These are phyloP conservation scores for Mycena pura DNA, from an alignment of 768 basidiomycete genomes.

Conservation along the genomic window DNA sequence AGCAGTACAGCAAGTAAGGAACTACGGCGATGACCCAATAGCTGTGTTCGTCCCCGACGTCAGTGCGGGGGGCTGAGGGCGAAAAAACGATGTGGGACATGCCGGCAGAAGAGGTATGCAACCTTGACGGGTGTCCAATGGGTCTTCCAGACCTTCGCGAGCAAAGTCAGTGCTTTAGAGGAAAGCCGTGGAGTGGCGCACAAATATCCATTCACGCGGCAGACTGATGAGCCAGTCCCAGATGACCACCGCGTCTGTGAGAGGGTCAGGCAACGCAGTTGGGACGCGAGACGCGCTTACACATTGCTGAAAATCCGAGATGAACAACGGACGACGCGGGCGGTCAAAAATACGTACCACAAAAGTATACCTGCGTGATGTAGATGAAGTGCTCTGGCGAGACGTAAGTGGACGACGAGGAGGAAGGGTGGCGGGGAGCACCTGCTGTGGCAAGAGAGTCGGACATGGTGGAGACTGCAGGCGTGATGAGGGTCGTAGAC, in stretches of 20 bases:
- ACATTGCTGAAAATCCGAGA: slow-evolving; percentile 65
- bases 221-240: slow-evolving; percentile 89
- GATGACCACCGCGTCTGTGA: slow-evolving; percentile 75
- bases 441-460: slow-evolving; percentile 29
- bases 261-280: neutral
- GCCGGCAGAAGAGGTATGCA: slow-evolving; percentile 87
- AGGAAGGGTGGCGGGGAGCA: neutral
- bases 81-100: slow-evolving; percentile 38
- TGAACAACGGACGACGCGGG: slow-evolving; percentile 35
- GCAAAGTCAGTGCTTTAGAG: slow-evolving; percentile 28
- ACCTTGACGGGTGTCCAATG: slow-evolving; percentile 85
- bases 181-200: slow-evolving; percentile 38
- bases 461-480: slow-evolving; percentile 34
- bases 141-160: slow-evolving; percentile 76
- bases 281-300: slow-evolving; percentile 46
- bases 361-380: slow-evolving; percentile 76
- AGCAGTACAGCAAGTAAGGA: slow-evolving; percentile 79
- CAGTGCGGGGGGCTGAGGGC: slow-evolving; percentile 2
- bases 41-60: slow-evolving; percentile 42
- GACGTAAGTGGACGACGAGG: slow-evolving; percentile 47
- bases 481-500: slow-evolving; percentile 26
- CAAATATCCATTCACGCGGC: slow-evolving; percentile 79
- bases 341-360: slow-evolving; percentile 62
- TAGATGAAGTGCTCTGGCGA: slow-evolving; percentile 78
- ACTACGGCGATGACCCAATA: slow-evolving; percentile 86